A percentile compares a stretch with the other conserved stretches of the same genome.
Conservation (phyloP, 345 rosid genomes). For the Moricandia arvensis region DNA sequence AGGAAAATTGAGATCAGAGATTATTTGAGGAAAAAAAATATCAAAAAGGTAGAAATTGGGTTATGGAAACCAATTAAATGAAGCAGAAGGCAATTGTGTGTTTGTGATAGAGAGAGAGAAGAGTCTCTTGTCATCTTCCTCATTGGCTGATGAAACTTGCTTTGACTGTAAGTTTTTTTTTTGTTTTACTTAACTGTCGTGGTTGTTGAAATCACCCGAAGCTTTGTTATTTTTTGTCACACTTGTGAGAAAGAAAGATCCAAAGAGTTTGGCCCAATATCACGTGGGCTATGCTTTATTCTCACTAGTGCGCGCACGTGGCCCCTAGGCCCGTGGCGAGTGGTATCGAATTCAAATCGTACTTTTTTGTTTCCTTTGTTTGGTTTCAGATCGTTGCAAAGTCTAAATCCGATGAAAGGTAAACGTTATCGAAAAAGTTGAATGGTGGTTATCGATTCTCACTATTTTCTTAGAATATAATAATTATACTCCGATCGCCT, state of each 20-base stretch:
- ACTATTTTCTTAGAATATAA: too few species aligned
- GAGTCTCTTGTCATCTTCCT: constrained; percentile 13
- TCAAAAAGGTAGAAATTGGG: neutral
- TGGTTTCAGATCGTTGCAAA: constrained; percentile 8
- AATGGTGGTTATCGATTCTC: neutral
- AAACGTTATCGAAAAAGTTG: neutral
- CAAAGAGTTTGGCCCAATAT: constrained; percentile 28
- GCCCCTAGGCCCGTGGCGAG: constrained; percentile 24
- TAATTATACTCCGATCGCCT: too few species aligned
- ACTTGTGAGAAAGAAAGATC: constrained; percentile 10
- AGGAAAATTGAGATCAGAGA: constrained; percentile 18
- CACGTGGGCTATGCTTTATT: constrained; percentile 41
- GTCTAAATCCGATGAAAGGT: constrained; percentile 6
- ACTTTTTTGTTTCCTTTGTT: neutral
- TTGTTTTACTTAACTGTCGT: neutral
- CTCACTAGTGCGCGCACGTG: constrained; percentile 34
- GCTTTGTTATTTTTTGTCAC: constrained; percentile 1
- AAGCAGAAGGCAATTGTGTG: constrained; percentile 22
- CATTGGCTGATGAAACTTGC: neutral
- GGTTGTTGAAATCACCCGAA: neutral
- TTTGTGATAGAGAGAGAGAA: neutral
- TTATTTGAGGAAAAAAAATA: neutral
- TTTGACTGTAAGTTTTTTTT: neutral
- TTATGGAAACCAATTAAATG: constrained; percentile 15
- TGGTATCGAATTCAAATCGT: constrained; percentile 8